Percentiles rank a stretch among this genome's conserved stretches.
Evolutionary conservation across 768 basidiomycete species (phyloP).

Genomic region (Pleurotus giganteus): DNA sequence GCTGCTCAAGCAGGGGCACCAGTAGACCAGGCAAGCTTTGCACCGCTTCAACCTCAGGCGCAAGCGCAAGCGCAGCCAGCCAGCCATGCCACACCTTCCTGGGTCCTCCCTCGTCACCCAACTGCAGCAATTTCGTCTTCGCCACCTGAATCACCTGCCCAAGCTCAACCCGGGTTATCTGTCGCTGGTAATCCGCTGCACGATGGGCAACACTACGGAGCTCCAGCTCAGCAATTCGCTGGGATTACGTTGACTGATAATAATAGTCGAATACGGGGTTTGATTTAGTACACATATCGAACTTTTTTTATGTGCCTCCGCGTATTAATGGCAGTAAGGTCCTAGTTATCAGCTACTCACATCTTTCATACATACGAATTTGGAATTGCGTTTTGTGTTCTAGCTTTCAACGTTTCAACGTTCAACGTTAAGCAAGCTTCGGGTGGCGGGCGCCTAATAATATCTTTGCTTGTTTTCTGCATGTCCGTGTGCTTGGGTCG

Average conservation of each 20-base stretch:
- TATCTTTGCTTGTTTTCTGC: not conserved
- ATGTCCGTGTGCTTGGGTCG: not conserved
- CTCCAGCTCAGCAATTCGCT: slow-evolving; percentile 2
- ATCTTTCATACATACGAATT: too few relatives aligned
- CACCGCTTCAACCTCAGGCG: not conserved
- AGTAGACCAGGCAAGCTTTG: not conserved
- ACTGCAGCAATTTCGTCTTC: not conserved
- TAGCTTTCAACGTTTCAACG: too few relatives aligned
- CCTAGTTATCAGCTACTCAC: not conserved
- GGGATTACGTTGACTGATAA: slow-evolving; percentile 3
- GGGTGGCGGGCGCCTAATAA: not conserved
- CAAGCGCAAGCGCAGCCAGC: not conserved
- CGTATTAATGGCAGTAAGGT: too few relatives aligned
- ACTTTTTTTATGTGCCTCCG: too few relatives aligned
- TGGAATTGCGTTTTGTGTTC: too few relatives aligned
- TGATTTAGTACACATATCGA: too few relatives aligned
- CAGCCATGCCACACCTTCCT: not conserved
- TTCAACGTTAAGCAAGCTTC: too few relatives aligned
- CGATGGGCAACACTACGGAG: not conserved
- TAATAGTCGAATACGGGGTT: too few relatives aligned
- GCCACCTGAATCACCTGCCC: slow-evolving; percentile 1
- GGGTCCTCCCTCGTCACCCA: slow-evolving; percentile 8
- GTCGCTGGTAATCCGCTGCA: not conserved
- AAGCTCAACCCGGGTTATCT: not conserved
- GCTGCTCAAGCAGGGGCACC: not conserved